Evolutionary conservation across 495 filamentous ascomycete genomes (phyloP), one percentile per base, ranked within the genome.

Genomic region (Immersiella caudata): DNA sequence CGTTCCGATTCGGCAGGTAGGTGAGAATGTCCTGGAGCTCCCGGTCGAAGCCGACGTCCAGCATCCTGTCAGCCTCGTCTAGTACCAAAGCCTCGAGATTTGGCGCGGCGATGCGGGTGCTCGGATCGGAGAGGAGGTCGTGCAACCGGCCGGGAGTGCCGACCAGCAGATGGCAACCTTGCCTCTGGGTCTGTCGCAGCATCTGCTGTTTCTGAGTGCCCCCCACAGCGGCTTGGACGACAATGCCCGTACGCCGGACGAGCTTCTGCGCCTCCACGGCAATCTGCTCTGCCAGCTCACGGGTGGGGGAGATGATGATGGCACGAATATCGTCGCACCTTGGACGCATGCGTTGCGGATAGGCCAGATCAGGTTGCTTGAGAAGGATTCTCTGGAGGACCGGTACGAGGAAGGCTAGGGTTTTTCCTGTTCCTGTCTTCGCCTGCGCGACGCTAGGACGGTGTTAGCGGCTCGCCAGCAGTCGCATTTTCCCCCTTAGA

Each of bases 271-370:
- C 93, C 74, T 99, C 95, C 0, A 79, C 86, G 12, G 90, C 91
- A 70, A 99, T 98, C 80, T 99, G 95, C 76, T 97, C 92, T 4
- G 95, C 95, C 68, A 99, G 84, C 79, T 99, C 95, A 66, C 95
- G 87, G 21, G 95, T 99, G 9, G 95, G 95, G 0, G 96, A 98
- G 67, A 99, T 88, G 74, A 99, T 89, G 52, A 99, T 88, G 26
- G 92, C 90, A 64, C 93, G 88, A 67, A 97, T 93, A 74, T 97
- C 93, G 35, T 84, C 75, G 1, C 87, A 75, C 4, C 76, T 74
- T 11, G 85, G 76, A 4, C 67, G 64, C 7, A 18, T 55, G 29
- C 75, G 69, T 12, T 68, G n/a, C 33, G 68, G 59, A 16, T 60
- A 60, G 36, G 80, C 82, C 24, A 86, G 78, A 0, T 79, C 73